Evolutionary conservation across 2,329 filamentous ascomycete genomes (phyloP).

Genomic region (Exophiala phaeomuriformis): DNA sequence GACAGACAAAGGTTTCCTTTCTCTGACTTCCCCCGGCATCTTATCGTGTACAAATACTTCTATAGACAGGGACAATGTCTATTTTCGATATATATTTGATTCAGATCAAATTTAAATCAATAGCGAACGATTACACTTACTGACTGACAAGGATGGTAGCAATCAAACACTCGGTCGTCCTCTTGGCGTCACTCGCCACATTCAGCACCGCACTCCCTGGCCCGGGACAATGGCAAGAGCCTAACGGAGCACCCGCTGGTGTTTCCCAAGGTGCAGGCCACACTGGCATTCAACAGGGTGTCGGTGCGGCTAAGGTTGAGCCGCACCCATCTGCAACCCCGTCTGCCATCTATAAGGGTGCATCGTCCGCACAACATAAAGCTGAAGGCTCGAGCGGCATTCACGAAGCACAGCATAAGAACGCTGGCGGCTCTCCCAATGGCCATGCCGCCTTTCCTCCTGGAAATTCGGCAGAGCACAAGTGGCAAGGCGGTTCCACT

Average conservation of each 20-base stretch:
- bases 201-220: slow-evolving; percentile 5
- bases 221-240: slow-evolving; percentile 4
- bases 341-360: not conserved
- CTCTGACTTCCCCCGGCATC: not conserved
- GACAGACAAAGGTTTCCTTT: slow-evolving; percentile 1
- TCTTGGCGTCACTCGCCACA: slow-evolving; percentile 12
- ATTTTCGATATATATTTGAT: not conserved
- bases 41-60: slow-evolving; percentile 1
- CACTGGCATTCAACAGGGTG: not conserved
- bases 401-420: not conserved
- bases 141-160: slow-evolving; percentile 9
- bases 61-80: not conserved
- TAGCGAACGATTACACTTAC: not conserved
- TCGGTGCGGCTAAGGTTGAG: not conserved
- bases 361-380: not conserved
- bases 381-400: not conserved
- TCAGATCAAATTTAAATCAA: not conserved
- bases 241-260: not conserved
- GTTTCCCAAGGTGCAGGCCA: slow-evolving; percentile 1
- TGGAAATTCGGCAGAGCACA: not conserved
- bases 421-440: not conserved
- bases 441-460: not conserved
- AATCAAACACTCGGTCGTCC: slow-evolving; percentile 8
- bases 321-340: not conserved
- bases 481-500: not conserved